phyloP scores from a whole-genome alignment of 305 asterid species.

The Caryopteris hybrid region DNA sequence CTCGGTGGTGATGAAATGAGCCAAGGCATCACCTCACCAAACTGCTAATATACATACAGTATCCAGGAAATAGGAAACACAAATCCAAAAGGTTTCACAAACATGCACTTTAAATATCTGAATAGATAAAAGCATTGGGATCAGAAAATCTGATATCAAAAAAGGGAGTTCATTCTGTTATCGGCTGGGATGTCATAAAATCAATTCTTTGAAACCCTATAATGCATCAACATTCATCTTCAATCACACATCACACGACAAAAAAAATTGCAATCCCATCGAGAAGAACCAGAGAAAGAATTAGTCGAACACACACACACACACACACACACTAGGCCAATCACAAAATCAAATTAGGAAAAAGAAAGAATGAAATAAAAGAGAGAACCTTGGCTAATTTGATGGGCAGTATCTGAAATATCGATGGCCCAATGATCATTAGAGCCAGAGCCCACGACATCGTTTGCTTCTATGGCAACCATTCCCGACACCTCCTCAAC shows the following conservation, averaged over 20 bases:
- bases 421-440: constrained; percentile 36
- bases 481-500: neutral
- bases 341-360: neutral
- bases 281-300: neutral
- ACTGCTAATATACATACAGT: neutral
- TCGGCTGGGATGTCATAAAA: neutral
- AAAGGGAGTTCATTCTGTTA: neutral
- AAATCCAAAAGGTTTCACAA: neutral
- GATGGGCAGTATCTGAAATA: constrained; percentile 71
- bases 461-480: neutral
- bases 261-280: neutral
- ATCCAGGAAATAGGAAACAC: neutral
- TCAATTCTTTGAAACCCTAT: neutral
- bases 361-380: neutral
- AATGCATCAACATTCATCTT: neutral
- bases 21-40: neutral
- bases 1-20: no score
- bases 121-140: neutral
- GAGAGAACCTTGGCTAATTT: constrained; percentile 56
- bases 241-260: neutral
- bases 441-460: neutral
- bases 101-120: neutral
- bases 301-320: no score
- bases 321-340: no score
- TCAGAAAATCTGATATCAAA: neutral